Percentiles rank a stretch among this genome's conserved stretches.
phyloP scores from a whole-genome alignment of 305 asterid species.

The Solanum hybrid region DNA sequence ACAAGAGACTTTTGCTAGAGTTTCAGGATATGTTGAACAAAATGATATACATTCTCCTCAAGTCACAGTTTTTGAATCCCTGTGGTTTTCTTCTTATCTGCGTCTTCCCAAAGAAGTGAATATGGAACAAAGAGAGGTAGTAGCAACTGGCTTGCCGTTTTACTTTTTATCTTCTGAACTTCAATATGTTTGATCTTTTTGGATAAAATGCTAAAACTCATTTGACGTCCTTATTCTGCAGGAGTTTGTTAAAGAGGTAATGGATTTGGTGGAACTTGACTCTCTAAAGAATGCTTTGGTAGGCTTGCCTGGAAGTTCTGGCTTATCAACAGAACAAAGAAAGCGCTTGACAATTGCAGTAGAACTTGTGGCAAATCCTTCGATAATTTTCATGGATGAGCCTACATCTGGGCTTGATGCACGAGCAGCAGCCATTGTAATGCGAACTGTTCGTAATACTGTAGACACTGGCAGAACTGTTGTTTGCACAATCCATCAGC shows the following conservation, averaged over 20 bases:
- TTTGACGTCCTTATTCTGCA: conserved; percentile 22
- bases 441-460: conserved; percentile 89
- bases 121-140: conserved; percentile 51
- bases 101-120: conserved; percentile 75
- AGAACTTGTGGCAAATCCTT: conserved; percentile 91
- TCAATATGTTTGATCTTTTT: neutral
- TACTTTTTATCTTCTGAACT: neutral
- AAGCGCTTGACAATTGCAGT: conserved; percentile 87
- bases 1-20: conserved; percentile 67
- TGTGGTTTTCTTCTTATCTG: conserved; percentile 65
- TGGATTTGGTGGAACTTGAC: conserved; percentile 78
- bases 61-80: conserved; percentile 76
- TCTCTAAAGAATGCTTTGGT: conserved; percentile 69
- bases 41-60: conserved; percentile 89
- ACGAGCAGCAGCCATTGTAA: conserved; percentile 90
- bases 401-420: conserved; percentile 97
- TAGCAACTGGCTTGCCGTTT: neutral
- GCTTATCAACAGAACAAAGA: conserved; percentile 89
- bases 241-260: conserved; percentile 89
- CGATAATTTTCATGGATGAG: conserved; percentile 90
- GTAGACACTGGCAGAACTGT: conserved; percentile 92
- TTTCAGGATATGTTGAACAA: conserved; percentile 91
- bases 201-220: neutral
- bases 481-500: conserved; percentile 92
- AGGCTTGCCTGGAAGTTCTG: conserved; percentile 78